Evolutionary conservation across 768 basidiomycete species (phyloP), one percentile per base, ranked within the genome.

Genomic region (Phlebiopsis gigantea): DNA sequence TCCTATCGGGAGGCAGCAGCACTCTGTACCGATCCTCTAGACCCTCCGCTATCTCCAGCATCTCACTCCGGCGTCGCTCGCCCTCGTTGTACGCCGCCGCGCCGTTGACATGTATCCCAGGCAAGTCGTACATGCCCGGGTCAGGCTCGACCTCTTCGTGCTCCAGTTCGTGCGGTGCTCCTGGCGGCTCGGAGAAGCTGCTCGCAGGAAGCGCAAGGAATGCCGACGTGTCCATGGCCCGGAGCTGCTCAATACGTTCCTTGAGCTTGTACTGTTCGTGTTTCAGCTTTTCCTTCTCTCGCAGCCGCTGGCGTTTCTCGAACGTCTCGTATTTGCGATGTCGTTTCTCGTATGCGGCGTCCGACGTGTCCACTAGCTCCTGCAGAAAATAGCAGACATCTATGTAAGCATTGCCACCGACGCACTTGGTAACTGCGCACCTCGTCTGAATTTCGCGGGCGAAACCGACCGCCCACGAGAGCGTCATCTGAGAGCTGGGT

Each of bases 201-300:
- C 79, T 71, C 5, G 82, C 78, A 41, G 85, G 79, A 45, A 88
- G 72, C 25, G 75, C 65, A 28, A 90, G 79, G 69, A 91, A 92
- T 2, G 86, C 84, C 53, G 79, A 70, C 47, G 78, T 70, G 57
- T 91, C 88, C 84, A 94, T 87, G 25, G 75, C 77, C 55, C 78
- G 80, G 55, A 94, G 77, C 65, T 93, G 88, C 51, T 94, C 91
- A 58, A 94, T 88, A 31, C 93, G 83, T 65, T 93, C 87, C 69
- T 88, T 88, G 65, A 96, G 82, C 67, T 93, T 92, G 73, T 93
- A 93, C 63, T 93, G 90, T 66, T 94, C 92, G 62, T 93, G 87
- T 70, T 89, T 87, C 54, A 95, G 80, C 67, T 93, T 93, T 71
- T 96, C 93, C 71, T 92, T 92, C 72, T 95, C 93, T 54, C 92